These are phyloP conservation scores for Aspergillus aculeatinus DNA, from an alignment of 2,329 filamentous ascomycete genomes.

Conservation along the genomic window DNA sequence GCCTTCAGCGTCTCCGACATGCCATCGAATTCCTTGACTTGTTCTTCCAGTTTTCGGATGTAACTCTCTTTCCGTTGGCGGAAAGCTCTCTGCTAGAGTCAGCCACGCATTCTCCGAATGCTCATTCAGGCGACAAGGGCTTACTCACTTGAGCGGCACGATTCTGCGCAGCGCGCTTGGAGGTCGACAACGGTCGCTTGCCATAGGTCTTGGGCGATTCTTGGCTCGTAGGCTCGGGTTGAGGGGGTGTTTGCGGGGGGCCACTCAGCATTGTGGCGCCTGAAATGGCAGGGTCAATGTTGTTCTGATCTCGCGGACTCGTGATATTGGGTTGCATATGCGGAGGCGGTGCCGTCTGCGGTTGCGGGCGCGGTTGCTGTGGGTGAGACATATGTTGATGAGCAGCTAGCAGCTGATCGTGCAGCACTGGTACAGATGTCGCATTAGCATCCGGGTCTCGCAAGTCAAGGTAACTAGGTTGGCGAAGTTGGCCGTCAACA, in stretches of 20 bases:
- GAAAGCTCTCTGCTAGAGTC: slow-evolving; percentile 73
- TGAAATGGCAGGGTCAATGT: slow-evolving; percentile 60
- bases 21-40: slow-evolving; percentile 76
- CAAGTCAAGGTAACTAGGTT: background rate
- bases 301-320: slow-evolving; percentile 50
- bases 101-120: slow-evolving; percentile 7
- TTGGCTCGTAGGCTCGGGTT: slow-evolving; percentile 28
- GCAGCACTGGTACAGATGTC: slow-evolving; percentile 50
- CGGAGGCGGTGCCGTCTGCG: slow-evolving; percentile 43
- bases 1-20: slow-evolving; percentile 76
- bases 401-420: slow-evolving; percentile 60
- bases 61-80: slow-evolving; percentile 97
- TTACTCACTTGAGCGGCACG: slow-evolving; percentile 84
- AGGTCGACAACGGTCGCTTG: slow-evolving; percentile 89
- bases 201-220: slow-evolving; percentile 67
- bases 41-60: slow-evolving; percentile 94
- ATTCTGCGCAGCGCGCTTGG: slow-evolving; percentile 95
- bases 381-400: slow-evolving; percentile 48
- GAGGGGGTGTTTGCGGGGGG: slow-evolving; percentile 33
- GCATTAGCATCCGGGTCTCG: slow-evolving; percentile 13
- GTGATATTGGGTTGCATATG: slow-evolving; percentile 41
- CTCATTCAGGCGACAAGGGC: background rate
- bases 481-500: background rate
- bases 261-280: slow-evolving; percentile 51
- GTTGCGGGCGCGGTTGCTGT: slow-evolving; percentile 39